phyloP scores from a whole-genome alignment of 1,284 basidiomycete species.

The Cryptococcus amylolentus region DNA sequence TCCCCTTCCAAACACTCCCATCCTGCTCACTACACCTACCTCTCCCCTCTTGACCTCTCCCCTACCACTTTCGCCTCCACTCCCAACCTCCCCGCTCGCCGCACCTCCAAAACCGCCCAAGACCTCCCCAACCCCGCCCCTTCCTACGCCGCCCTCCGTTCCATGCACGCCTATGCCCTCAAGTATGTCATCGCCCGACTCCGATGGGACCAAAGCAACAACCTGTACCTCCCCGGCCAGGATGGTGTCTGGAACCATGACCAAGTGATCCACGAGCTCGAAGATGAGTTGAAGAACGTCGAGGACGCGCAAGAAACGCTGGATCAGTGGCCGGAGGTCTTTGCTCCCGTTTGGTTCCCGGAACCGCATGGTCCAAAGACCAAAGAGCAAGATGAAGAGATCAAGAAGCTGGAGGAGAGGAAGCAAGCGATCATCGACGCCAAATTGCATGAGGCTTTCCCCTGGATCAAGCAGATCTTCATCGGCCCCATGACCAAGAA shows the following conservation, averaged over 20 bases:
- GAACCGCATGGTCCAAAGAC: conserved; percentile 30
- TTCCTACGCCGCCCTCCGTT: conserved; percentile 30
- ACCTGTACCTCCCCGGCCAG: conserved; percentile 27
- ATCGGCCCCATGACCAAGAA: conserved; percentile 38
- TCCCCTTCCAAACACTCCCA: conserved; percentile 9
- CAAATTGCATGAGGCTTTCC: conserved; percentile 20
- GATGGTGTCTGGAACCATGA: conserved; percentile 30
- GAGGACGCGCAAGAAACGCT: conserved; percentile 30
- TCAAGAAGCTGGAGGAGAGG: conserved; percentile 13
- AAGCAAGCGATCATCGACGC: conserved; percentile 22
- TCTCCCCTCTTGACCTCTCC: conserved; percentile 9
- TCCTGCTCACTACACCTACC: conserved; percentile 10
- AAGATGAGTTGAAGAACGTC: conserved; percentile 27
- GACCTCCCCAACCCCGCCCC: conserved; percentile 3
- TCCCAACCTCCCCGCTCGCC: not conserved
- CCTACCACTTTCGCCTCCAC: conserved; percentile 4
- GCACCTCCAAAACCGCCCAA: not conserved
- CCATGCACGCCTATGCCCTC: conserved; percentile 26
- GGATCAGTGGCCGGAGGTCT: conserved; percentile 28
- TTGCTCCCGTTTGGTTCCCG: conserved; percentile 19
- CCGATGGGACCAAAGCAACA: conserved; percentile 34
- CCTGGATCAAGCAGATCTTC: conserved; percentile 32
- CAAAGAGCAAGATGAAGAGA: conserved; percentile 21
- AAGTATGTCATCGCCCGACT: conserved; percentile 32
- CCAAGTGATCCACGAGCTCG: conserved; percentile 26